Base-by-base conservation (phyloP, 2,329 filamentous ascomycete species). In the Celoporthe dispersa region DNA sequence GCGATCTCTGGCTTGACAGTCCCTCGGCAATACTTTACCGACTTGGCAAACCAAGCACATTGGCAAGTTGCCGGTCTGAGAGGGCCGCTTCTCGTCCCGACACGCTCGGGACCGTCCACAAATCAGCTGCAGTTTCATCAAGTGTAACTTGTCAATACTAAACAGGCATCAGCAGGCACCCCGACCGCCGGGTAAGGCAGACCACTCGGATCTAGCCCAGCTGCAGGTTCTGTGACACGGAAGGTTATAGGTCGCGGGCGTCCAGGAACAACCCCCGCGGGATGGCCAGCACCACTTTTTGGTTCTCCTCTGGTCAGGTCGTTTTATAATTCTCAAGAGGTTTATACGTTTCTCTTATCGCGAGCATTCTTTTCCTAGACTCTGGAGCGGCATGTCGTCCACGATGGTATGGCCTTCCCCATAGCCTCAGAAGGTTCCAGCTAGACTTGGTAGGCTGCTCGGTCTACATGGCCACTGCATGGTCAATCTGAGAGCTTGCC, bases 101-200 rank as follows among this genome's bases (percentile, higher is more conserved):
- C 53, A 53, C 35, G 63, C 48, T 60, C 51, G 39, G 22, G 55
- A 51, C 12, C 66, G 60, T 31, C 60, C 53, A 61, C 65, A 64
- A 64, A 64, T 64, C 68, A 68, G 37, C 55, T 41, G 65, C 33
- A 28, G 65, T 70, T 61, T 51, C 66, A 64, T 61, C 60, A 48
- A 25, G 64, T 70, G 66, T 59, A 55, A 53, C 61, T 62, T 60
- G 59, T 64, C 48, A 39, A 35, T 16, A 48, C 48, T 53, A 55
- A 53, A 39, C 61, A 33, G 65, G 16, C 39, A 62, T n/a, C 61
- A 39, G 55, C 66, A 70, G 61, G 28, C 14, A 39, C 60, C 66
- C n/a, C n/a, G 48, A 11, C 33, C 12, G 39, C n/a, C 62, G 31
- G 53, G 61, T 35, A 61, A 39, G 61, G 41, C 62, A 66, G 67